Conservation (phyloP, 768 basidiomycete species). For the Russula griseocarnosa region DNA sequence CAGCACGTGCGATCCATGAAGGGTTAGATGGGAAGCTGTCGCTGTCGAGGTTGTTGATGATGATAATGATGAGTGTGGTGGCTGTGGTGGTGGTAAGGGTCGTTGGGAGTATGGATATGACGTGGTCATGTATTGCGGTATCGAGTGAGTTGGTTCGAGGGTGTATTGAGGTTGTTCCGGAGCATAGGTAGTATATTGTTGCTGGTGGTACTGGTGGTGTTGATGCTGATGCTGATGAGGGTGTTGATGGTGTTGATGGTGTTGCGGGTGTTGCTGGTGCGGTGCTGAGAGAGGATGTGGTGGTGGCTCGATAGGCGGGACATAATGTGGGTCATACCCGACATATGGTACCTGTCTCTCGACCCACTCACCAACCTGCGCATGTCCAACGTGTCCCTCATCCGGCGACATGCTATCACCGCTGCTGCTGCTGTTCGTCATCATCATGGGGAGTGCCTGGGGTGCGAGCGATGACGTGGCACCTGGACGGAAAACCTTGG, state of each 20-base stretch:
- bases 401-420: constrained; percentile 4
- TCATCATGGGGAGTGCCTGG: neutral
- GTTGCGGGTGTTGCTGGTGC: neutral
- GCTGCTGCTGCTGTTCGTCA: neutral
- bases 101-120: constrained; percentile 6
- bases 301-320: constrained; percentile 7
- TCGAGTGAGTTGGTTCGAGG: constrained; percentile 1
- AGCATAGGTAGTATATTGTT: constrained; percentile 15
- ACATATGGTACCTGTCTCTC: constrained; percentile 9
- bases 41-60: neutral
- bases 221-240: neutral
- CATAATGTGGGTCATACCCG: constrained; percentile 15
- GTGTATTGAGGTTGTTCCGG: constrained; percentile 20
- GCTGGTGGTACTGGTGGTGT: constrained; percentile 4
- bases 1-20: neutral
- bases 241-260: neutral
- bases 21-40: neutral
- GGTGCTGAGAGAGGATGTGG: neutral
- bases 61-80: neutral
- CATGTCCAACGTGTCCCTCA: neutral
- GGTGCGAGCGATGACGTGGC: constrained; percentile 29
- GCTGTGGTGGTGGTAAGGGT: neutral
- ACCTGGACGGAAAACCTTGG: constrained; percentile 53
- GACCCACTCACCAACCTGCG: constrained; percentile 18
- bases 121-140: constrained; percentile 10